Conservation (phyloP, 192 early-diverging fungal genomes). For the Podila epigama region DNA sequence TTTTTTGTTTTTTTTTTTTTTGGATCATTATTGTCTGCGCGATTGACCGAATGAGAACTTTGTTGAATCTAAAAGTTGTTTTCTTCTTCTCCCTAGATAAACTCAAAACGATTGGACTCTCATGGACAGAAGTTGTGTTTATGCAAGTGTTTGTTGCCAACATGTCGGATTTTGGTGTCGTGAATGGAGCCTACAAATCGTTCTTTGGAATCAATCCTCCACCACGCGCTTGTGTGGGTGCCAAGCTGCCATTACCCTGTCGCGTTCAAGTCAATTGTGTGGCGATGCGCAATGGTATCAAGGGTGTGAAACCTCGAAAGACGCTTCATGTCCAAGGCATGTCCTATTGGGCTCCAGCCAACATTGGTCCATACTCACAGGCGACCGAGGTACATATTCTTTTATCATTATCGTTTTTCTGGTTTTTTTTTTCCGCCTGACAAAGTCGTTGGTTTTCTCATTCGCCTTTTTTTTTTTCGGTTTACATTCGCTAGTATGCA, state of each 20-base stretch:
- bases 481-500: slow-evolving; percentile 41
- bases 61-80: neutral
- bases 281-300: slow-evolving; percentile 47
- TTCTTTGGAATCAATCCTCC: slow-evolving; percentile 81
- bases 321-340: slow-evolving; percentile 85
- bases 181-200: slow-evolving; percentile 71
- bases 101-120: slow-evolving; percentile 46
- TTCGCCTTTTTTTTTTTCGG: neutral
- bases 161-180: slow-evolving; percentile 67
- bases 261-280: slow-evolving; percentile 72
- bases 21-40: no score
- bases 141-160: slow-evolving; percentile 74
- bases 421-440: no score
- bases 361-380: slow-evolving; percentile 89
- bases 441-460: neutral
- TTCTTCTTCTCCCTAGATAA: slow-evolving; percentile 27
- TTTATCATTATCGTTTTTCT: no score
- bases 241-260: slow-evolving; percentile 42
- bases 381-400: slow-evolving; percentile 66
- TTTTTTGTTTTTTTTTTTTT: no score
- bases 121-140: slow-evolving; percentile 65
- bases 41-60: no score
- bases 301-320: slow-evolving; percentile 34
- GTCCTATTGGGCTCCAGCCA: slow-evolving; percentile 91
- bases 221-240: slow-evolving; percentile 71